Conservation (phyloP, 805 yeast species). For the Barnettozyma vustinii region DNA sequence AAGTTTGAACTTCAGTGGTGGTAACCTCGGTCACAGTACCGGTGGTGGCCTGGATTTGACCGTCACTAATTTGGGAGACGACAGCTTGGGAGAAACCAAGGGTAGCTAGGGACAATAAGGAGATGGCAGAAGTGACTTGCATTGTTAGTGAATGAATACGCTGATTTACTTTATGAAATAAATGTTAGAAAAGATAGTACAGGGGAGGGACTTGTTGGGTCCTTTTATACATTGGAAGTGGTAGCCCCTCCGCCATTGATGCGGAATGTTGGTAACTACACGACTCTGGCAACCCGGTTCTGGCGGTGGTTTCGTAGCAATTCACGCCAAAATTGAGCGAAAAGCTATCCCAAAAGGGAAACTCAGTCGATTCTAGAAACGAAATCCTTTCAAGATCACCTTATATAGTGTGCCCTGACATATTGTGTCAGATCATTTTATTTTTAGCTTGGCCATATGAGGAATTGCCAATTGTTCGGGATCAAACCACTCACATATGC, state of each 20-base stretch:
- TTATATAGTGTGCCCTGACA: background rate
- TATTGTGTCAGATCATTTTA: background rate
- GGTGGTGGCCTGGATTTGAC: conserved; percentile 28
- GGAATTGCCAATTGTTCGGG: too few species aligned
- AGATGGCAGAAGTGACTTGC: conserved; percentile 17
- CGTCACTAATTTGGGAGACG: conserved; percentile 47
- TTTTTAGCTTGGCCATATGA: background rate
- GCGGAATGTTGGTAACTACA: too few species aligned
- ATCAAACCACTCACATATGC: too few species aligned
- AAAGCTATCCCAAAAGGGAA: background rate
- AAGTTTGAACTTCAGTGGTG: background rate
- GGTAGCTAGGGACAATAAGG: conserved; percentile 13
- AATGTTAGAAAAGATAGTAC: background rate
- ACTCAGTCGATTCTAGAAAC: background rate
- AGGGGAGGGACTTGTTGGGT: background rate
- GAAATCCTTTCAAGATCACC: background rate
- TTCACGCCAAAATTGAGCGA: background rate
- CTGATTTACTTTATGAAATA: background rate
- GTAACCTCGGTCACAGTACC: conserved; percentile 2
- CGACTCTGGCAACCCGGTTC: background rate
- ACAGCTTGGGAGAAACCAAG: conserved; percentile 25
- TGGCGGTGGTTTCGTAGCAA: background rate
- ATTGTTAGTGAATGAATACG: conserved; percentile 5
- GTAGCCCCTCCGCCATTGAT: background rate
- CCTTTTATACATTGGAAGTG: background rate